Evolutionary conservation across 352 stramenopile genomes (phyloP).

Genomic region (Pythium utonaiense): DNA sequence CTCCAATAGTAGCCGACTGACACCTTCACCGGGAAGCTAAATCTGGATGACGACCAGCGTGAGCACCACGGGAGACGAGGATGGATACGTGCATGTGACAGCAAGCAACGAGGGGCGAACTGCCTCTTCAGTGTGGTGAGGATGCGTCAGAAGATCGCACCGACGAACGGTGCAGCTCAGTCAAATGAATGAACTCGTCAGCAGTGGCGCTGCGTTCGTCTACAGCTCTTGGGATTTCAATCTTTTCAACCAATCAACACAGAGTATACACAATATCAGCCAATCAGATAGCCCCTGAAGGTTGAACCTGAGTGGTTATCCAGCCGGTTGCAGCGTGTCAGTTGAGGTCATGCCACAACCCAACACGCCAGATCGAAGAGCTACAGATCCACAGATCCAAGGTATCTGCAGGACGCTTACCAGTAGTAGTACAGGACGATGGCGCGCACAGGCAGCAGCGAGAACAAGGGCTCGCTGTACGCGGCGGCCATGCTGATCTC

Average conservation of each 20-base stretch:
- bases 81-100: background rate
- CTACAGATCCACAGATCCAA: background rate
- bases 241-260: constrained; percentile 14
- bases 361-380: constrained; percentile 1
- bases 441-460: constrained; percentile 13
- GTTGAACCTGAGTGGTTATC: constrained; percentile 18
- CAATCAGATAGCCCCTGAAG: background rate
- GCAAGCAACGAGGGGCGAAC: no score
- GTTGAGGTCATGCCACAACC: background rate
- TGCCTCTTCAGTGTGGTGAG: no score
- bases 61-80: background rate
- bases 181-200: background rate
- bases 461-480: constrained; percentile 46
- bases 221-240: constrained; percentile 1
- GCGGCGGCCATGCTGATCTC: constrained; percentile 68
- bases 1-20: background rate
- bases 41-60: background rate
- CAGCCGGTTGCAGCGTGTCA: background rate
- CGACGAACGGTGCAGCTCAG: background rate
- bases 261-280: background rate
- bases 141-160: background rate
- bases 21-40: background rate
- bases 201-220: constrained; percentile 3
- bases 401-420: no score
- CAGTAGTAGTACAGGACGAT: background rate